Evolutionary conservation across 192 early-diverging fungal genomes (phyloP), one percentile per base, ranked within the genome.

Genomic region (Jimgerdemannia flammicorona): DNA sequence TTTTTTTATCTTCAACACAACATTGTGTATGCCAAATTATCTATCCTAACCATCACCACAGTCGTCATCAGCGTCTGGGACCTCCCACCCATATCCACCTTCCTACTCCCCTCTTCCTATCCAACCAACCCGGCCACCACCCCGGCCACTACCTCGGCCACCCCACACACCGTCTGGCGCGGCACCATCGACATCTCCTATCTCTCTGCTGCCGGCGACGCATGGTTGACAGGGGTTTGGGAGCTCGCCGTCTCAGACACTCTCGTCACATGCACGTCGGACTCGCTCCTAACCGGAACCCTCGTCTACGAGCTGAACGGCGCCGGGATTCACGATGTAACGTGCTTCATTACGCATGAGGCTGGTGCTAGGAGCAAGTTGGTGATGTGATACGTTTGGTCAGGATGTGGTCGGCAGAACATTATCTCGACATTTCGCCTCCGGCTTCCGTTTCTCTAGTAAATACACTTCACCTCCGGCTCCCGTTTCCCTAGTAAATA

Each of bases 1-100:
- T n/a, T n/a, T n/a, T n/a, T n/a, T n/a, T n/a, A n/a, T n/a, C 29
- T 29, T 29, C 29, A 1, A 29, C 29, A 29, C 29, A 29, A 29
- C 29, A 29, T 29, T 29, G 29, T 29, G 29, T 29, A 29, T 29
- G 29, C 19, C 70, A 39, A 40, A 43, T 76, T 29, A 1, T n/a
- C 63, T 76, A 42, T 41, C 14, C 40, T 59, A 18, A 63, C 63
- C 18, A 66, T 65, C 41, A n/a, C n/a, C n/a, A n/a, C n/a, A 83
- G 82, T 75, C 4, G 78, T 76, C n/a, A 70, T 83, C 6, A 83
- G 84, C 42, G 86, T 87, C 4, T 85, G 82, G 84, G 86, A 87
- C 67, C 75, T 84, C 17, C 70, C 18, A 3, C 72, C 72, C 20
- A 44, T 40, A 44, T 19, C 75, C 67, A 72, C 44, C 29, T 3